These are phyloP conservation scores for Trichoderma koningii DNA, from an alignment of 2,329 filamentous ascomycete species.

Conservation along the genomic window DNA sequence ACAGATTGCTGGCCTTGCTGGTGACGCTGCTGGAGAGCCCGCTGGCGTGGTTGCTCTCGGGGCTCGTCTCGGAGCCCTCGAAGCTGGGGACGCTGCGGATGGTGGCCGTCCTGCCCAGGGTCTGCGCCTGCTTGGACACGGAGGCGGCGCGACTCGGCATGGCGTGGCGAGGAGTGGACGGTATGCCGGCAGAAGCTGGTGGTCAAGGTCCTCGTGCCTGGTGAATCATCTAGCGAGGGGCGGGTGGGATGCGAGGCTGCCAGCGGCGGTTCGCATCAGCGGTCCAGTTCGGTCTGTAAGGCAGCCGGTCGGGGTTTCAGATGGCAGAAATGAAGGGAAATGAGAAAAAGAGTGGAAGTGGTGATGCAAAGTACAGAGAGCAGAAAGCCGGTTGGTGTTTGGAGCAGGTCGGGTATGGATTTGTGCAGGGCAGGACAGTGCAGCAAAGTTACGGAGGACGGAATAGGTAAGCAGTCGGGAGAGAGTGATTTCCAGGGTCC, in stretches of 20 bases:
- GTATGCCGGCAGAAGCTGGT: conserved; percentile 43
- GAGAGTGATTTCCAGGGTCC: too few relatives aligned
- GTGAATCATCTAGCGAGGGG: conserved; percentile 38
- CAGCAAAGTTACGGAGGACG: not conserved
- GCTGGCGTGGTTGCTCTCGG: conserved; percentile 53
- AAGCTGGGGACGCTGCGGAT: conserved; percentile 61
- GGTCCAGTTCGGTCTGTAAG: conserved; percentile 6
- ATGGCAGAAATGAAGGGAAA: not conserved
- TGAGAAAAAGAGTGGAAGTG: not conserved
- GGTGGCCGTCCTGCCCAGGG: conserved; percentile 44
- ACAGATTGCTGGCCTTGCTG: conserved; percentile 55
- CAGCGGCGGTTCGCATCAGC: conserved; percentile 31
- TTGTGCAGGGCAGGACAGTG: conserved; percentile 8
- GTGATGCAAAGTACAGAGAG: not conserved
- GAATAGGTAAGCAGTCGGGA: too few relatives aligned
- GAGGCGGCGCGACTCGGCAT: conserved; percentile 41
- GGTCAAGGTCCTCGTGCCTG: conserved; percentile 39
- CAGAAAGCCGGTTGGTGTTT: not conserved
- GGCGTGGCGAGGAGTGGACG: conserved; percentile 48
- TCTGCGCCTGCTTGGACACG: conserved; percentile 40
- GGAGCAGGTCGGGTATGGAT: not conserved
- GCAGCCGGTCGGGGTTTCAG: not conserved
- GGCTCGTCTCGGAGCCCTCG: conserved; percentile 52
- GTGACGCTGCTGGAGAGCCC: conserved; percentile 59
- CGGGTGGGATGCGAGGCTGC: conserved; percentile 19